Evolutionary conservation across 257 asterid genomes (phyloP), one percentile per base, ranked within the genome.

Genomic region (Gynochthodes officinalis): DNA sequence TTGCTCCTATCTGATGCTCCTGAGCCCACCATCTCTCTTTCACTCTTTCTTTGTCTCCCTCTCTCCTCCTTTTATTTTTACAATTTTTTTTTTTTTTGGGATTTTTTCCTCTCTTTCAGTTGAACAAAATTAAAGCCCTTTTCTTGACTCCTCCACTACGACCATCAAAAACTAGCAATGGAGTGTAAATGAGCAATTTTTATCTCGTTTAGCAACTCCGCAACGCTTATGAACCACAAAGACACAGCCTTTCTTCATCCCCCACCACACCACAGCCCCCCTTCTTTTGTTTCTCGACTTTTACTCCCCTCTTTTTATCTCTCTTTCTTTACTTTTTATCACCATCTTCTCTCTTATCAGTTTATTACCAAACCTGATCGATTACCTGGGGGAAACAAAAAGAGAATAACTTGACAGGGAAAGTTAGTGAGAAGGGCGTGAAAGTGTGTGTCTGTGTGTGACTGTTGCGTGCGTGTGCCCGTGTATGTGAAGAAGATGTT

Each of bases 1-100:
- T 92, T 95, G 97, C 98, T 92, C 78, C 99, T 91, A 84, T 95
- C 98, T 83, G 87, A 66, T 81, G 89, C 82, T 79, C 93, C 95
- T 82, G 99, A 95, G 91, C 99, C 99, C 96, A 95, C 99, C 99
- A 95, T 93, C 78, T 80, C 79, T 71, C 64, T 76, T 43, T 63
- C 32, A 57, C 75, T 37, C 54, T 50, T 35, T 77, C 57, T 68
- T 28, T 63, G 33, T 60, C 71, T 65, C 58, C 30, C 72, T 62
- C 76, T 72, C 73, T 71, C 64, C 71, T 54, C 64, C 73, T 71
- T 49, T 77, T 46, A 78, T 33, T 54, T 60, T 77, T 72, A 13
- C 40, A 59, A 42, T 50, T 76, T 75, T 52, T 40, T 10, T 57
- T 50, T 76, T 75, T 52, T 40, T 10, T 57, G 3, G 19, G 1